phyloP scores from a whole-genome alignment of 768 basidiomycete species.

The Russula compacta region DNA sequence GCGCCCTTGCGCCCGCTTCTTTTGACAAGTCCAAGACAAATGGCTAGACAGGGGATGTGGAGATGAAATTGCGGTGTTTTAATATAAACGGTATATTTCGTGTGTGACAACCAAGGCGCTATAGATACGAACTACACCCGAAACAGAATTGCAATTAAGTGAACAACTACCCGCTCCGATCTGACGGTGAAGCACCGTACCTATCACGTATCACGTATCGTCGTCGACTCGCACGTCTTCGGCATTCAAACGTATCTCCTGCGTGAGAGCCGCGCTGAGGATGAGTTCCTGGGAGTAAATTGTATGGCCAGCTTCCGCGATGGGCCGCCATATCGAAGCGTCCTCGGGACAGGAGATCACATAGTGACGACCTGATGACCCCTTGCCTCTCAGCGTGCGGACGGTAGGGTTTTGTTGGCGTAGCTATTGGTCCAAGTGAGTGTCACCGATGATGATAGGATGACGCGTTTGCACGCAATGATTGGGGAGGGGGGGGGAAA shows the following conservation, averaged over 20 bases:
- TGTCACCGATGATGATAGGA: neutral
- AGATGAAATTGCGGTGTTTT: too few species aligned
- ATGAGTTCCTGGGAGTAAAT: conserved; percentile 69
- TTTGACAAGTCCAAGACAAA: too few species aligned
- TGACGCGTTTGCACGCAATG: neutral
- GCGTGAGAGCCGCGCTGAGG: conserved; percentile 52
- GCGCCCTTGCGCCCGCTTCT: too few species aligned
- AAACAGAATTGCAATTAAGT: neutral
- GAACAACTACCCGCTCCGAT: neutral
- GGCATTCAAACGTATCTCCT: conserved; percentile 58
- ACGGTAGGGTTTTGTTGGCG: conserved; percentile 42
- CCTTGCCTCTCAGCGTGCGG: conserved; percentile 43
- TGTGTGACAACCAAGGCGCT: neutral
- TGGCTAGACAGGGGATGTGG: too few species aligned
- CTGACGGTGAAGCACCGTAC: neutral
- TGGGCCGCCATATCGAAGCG: conserved; percentile 53
- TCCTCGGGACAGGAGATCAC: conserved; percentile 64
- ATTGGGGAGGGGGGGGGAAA: too few species aligned
- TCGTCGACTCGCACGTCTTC: conserved; percentile 11
- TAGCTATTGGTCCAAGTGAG: conserved; percentile 26
- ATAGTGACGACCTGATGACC: conserved; percentile 33
- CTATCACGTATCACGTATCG: neutral
- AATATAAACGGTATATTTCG: too few species aligned
- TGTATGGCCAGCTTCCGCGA: conserved; percentile 39
- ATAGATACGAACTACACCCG: neutral